Evolutionary conservation across 2,329 filamentous ascomycete species (phyloP).

Genomic region (Colletotrichum chlorophyti): DNA sequence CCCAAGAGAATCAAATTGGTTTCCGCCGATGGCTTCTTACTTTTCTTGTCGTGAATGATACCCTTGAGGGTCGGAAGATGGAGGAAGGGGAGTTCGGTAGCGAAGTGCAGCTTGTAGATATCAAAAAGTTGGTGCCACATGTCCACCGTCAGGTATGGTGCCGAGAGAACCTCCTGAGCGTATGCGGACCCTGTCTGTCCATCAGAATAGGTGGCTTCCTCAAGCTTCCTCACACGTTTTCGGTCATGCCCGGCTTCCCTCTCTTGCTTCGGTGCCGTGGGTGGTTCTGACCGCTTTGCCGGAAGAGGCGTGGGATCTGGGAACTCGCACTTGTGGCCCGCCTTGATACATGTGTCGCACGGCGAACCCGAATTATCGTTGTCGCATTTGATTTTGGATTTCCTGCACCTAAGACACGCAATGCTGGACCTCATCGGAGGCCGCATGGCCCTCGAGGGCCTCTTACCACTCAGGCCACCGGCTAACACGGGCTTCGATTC

Average conservation of each 20-base stretch:
- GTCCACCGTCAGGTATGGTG: constrained; percentile 65
- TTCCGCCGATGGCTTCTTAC: constrained; percentile 49
- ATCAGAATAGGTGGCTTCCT: constrained; percentile 49
- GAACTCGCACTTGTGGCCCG: constrained; percentile 76
- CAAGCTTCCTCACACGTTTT: constrained; percentile 53
- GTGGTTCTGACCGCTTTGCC: constrained; percentile 50
- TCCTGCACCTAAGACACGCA: constrained; percentile 77
- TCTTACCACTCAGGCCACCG: constrained; percentile 36
- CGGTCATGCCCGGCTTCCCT: constrained; percentile 53
- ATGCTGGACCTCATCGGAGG: constrained; percentile 77
- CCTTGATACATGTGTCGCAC: constrained; percentile 77
- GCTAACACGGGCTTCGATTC: constrained; percentile 28
- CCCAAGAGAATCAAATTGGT: constrained; percentile 68
- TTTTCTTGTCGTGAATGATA: constrained; percentile 48
- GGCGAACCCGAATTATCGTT: constrained; percentile 65
- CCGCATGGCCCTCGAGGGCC: constrained; percentile 50
- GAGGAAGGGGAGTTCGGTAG: constrained; percentile 75
- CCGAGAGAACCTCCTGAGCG: constrained; percentile 66
- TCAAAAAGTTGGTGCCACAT: constrained; percentile 75
- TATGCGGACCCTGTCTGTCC: constrained; percentile 43
- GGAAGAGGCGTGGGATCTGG: constrained; percentile 51
- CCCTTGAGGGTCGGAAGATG: constrained; percentile 70
- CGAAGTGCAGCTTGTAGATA: constrained; percentile 75
- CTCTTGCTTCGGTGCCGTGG: constrained; percentile 45
- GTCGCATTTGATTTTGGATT: constrained; percentile 87